phyloP scores from a whole-genome alignment of 371 early-diverging fungal species.

The Mortierella sp. region DNA sequence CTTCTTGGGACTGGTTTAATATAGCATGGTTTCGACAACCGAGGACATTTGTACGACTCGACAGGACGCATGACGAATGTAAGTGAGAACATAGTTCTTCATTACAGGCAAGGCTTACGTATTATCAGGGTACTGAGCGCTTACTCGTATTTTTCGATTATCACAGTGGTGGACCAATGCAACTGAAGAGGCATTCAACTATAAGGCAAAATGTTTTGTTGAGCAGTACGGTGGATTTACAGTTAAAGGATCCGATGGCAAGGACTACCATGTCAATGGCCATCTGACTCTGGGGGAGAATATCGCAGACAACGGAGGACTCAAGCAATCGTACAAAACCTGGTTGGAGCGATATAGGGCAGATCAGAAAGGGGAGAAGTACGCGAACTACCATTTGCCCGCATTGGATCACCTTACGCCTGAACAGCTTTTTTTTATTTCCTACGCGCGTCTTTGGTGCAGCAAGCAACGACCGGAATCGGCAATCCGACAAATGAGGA shows the following conservation, averaged over 20 bases:
- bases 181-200: conserved; percentile 52
- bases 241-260: conserved; percentile 17
- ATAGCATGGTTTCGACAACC: conserved; percentile 67
- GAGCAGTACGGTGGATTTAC: conserved; percentile 64
- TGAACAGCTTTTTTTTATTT: conserved; percentile 70
- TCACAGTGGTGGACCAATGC: conserved; percentile 74
- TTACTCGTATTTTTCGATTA: not conserved
- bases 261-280: conserved; percentile 61
- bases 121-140: no score
- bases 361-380: conserved; percentile 6
- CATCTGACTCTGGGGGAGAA: conserved; percentile 76
- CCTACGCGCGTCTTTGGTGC: conserved; percentile 67
- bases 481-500: conserved; percentile 53
- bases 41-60: conserved; percentile 66
- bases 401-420: conserved; percentile 59
- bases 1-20: no score
- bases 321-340: conserved; percentile 40
- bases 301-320: conserved; percentile 83
- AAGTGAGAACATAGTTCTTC: conserved; percentile 11
- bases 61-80: conserved; percentile 56
- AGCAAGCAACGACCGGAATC: conserved; percentile 56
- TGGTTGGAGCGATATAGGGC: conserved; percentile 24
- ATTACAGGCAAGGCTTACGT: no score
- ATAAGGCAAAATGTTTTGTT: conserved; percentile 67
- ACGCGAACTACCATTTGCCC: conserved; percentile 57